A percentile compares a stretch with the other conserved stretches of the same genome.
Conservation (phyloP, 805 yeast genomes). For the Lipomyces chichibuensis region DNA sequence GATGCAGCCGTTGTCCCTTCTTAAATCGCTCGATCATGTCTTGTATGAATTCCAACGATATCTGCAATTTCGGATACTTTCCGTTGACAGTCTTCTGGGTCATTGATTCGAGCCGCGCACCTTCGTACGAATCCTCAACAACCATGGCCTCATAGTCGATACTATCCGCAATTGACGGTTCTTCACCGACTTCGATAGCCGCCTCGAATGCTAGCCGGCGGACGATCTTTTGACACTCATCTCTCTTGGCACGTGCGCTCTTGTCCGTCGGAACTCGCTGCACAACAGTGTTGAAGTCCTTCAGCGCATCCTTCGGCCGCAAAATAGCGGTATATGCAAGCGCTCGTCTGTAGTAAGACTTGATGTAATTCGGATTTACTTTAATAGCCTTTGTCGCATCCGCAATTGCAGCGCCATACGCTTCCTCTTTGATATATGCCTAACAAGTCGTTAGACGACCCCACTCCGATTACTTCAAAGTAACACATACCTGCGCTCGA, state of each 20-base stretch:
- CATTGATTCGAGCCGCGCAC: conserved; percentile 53
- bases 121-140: conserved; percentile 61
- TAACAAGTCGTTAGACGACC: conserved; percentile 38
- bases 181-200: conserved; percentile 79
- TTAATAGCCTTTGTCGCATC: conserved; percentile 76
- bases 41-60: conserved; percentile 59
- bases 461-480: conserved; percentile 27
- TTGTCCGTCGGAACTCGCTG: conserved; percentile 67
- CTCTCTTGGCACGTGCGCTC: conserved; percentile 63
- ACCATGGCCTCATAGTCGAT: conserved; percentile 51
- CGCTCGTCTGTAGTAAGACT: conserved; percentile 87
- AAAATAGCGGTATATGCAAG: conserved; percentile 75
- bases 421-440: conserved; percentile 82
- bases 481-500: conserved; percentile 59
- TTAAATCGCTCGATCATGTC: conserved; percentile 72
- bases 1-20: conserved; percentile 73
- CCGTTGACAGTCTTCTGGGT: conserved; percentile 37
- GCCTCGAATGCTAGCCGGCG: conserved; percentile 78
- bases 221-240: conserved; percentile 65
- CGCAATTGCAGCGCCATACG: conserved; percentile 79
- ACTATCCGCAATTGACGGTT: conserved; percentile 52
- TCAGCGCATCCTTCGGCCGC: conserved; percentile 72
- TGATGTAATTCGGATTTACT: conserved; percentile 66
- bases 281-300: conserved; percentile 67
- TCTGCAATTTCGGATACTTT: conserved; percentile 42